Percentiles rank a stretch among this genome's conserved stretches.
Evolutionary conservation across 306 rosid species (phyloP).

Genomic region (Quercus alba): DNA sequence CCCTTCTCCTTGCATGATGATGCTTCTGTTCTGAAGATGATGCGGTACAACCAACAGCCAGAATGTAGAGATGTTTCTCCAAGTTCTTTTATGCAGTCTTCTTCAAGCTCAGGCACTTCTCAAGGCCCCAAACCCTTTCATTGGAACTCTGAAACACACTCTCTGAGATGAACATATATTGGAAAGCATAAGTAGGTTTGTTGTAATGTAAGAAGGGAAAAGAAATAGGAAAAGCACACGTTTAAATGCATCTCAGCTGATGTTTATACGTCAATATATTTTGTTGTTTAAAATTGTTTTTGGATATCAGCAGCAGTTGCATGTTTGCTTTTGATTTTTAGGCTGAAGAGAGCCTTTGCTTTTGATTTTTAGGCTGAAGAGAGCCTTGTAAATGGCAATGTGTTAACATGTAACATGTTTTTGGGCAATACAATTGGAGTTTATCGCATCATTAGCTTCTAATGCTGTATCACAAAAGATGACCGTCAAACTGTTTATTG

Average conservation of each 20-base stretch:
- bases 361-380: neutral
- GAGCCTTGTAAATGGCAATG: neutral
- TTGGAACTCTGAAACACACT: constrained; percentile 27
- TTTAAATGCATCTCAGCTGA: neutral
- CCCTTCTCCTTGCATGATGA: constrained; percentile 43
- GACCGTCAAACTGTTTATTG: no score
- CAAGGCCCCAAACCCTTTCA: constrained; percentile 7
- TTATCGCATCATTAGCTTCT: neutral
- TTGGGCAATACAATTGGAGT: neutral
- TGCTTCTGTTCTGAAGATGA: constrained; percentile 22
- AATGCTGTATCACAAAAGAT: neutral
- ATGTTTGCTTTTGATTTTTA: neutral
- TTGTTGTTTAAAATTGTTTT: no score
- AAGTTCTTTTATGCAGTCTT: constrained; percentile 16
- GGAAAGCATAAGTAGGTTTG: no score
- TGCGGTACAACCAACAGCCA: constrained; percentile 11
- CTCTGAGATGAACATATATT: neutral
- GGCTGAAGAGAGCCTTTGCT: neutral
- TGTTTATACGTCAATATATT: no score
- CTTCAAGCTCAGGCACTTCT: constrained; percentile 16
- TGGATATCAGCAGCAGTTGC: no score
- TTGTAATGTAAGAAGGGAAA: neutral
- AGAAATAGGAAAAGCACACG: neutral
- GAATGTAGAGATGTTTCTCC: constrained; percentile 10
- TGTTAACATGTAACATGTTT: neutral